These are phyloP conservation scores for Urtica urens DNA, from an alignment of 306 rosid genomes.

Conservation along the genomic window DNA sequence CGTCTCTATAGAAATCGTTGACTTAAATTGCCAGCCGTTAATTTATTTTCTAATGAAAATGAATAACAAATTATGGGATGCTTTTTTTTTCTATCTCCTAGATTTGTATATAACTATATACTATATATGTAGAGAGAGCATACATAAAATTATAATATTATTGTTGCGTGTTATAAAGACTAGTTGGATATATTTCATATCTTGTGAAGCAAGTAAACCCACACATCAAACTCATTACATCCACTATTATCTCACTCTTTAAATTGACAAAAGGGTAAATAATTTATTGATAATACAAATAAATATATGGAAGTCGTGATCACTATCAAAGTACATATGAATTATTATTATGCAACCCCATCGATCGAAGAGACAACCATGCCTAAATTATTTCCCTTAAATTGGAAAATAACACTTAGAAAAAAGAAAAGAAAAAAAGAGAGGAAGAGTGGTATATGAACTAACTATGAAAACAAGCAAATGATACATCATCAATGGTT, in stretches of 20 bases:
- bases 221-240: neutral
- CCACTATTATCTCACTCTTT: slow-evolving; percentile 3
- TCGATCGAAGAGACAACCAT: neutral
- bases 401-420: neutral
- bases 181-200: neutral
- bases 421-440: neutral
- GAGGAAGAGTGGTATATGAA: neutral
- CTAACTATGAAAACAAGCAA: slow-evolving; percentile 10
- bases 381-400: neutral
- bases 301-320: neutral
- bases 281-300: neutral
- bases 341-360: neutral
- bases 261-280: neutral
- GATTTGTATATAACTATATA: no score
- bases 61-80: neutral
- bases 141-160: slow-evolving; percentile 4
- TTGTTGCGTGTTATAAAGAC: slow-evolving; percentile 20
- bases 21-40: neutral
- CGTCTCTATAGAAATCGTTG: neutral
- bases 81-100: neutral
- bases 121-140: no score
- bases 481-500: slow-evolving; percentile 5
- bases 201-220: slow-evolving; percentile 18
- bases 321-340: neutral
- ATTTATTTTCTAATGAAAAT: neutral